Conservation (phyloP, 2,329 filamentous ascomycete species). For the Verticillium zaregamsianum region DNA sequence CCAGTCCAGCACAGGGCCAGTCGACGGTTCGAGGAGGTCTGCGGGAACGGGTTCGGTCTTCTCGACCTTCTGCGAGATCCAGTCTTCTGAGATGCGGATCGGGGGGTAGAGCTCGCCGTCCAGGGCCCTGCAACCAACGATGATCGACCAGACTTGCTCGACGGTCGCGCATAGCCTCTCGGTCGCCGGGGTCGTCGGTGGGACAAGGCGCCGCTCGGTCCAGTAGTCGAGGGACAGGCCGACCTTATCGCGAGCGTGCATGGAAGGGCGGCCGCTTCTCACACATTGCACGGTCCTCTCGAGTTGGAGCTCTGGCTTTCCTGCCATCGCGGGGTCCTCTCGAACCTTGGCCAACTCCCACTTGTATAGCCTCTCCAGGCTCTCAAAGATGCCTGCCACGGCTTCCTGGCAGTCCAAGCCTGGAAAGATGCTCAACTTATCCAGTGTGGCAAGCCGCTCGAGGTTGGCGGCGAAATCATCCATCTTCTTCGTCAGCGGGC, state of each 20-base stretch:
- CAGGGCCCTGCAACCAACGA: conserved; percentile 59
- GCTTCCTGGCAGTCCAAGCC: conserved; percentile 75
- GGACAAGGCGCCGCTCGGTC: conserved; percentile 56
- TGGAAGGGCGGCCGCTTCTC: conserved; percentile 64
- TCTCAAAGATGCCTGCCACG: conserved; percentile 67
- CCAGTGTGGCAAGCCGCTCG: conserved; percentile 62
- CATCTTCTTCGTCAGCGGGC: conserved; percentile 65
- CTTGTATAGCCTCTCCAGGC: conserved; percentile 63
- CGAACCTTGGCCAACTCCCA: conserved; percentile 62
- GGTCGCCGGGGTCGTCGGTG: conserved; percentile 28
- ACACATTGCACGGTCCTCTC: conserved; percentile 61
- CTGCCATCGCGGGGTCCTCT: conserved; percentile 39
- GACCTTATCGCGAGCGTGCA: conserved; percentile 64
- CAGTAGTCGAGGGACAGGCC: conserved; percentile 76
- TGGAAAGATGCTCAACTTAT: conserved; percentile 65
- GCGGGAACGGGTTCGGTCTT: conserved; percentile 47
- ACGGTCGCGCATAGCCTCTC: conserved; percentile 31
- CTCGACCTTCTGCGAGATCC: conserved; percentile 66
- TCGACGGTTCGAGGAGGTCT: conserved; percentile 29
- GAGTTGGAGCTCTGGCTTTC: conserved; percentile 43
- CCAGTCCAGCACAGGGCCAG: conserved; percentile 59
- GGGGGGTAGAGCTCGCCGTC: conserved; percentile 46
- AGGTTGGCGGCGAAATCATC: conserved; percentile 69
- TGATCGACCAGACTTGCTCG: conserved; percentile 60
- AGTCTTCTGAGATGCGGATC: conserved; percentile 67